Base-by-base conservation (phyloP, 306 rosid species). In the Vigna nakashimae region DNA sequence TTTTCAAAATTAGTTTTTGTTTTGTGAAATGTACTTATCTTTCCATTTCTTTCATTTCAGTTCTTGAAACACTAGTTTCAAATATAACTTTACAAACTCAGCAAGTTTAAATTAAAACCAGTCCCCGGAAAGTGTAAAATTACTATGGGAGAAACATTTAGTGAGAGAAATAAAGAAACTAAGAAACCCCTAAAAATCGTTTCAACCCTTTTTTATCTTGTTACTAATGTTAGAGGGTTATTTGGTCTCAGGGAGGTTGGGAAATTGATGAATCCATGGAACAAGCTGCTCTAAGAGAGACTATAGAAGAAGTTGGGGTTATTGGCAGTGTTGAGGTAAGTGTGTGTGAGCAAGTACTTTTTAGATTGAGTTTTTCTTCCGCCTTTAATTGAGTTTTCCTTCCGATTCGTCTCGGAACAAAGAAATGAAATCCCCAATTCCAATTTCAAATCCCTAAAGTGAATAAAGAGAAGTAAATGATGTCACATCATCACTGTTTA, bases 301-400 rank as follows among this genome's bases (percentile, higher is more conserved):
- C 97, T 6, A 13, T 89, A 1, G 98, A 94, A 80, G 98, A 94
- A 87, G 98, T 97, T 63, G 98, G 98, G 1, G 96, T 94, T 42
- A 20, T 70, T 60, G 98, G 97, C 82, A 58, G 71, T 26, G 84
- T 94, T 58, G 91, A 88, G 79, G 98, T 94, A 2, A 80, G 96
- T 84, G 71, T 83, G 40, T 60, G 20, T 60, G 74, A 76, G 4
- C 28, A 83, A 56, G 14, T 53, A 76, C 40, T 32, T 77, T 65
- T 11, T 10, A 11, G 20, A 40, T 80, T 30, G 5, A 4, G 30
- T 7, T 56, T 58, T n/a, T 1, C 22, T 20, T 20, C 22, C 22
- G 22, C 0, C 22, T 1, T 20, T 20, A 20, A 20, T 20, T 20
- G 1, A 20, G 22, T 20, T 20, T 20, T 20, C 1, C 22, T 20